phyloP scores from a whole-genome alignment of 345 rosid genomes.

The Boechera retrofracta region DNA sequence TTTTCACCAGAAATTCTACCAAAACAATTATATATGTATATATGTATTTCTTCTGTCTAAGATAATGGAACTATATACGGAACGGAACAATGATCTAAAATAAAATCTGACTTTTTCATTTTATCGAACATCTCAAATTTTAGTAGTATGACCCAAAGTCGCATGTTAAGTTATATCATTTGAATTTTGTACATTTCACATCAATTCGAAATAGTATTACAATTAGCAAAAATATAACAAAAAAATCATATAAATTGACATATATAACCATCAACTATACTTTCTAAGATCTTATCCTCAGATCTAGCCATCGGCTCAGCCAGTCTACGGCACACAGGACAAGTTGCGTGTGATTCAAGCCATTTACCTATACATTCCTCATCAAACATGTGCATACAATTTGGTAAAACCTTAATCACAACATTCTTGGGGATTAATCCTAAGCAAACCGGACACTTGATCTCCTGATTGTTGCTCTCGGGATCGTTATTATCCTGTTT shows the following conservation, averaged over 20 bases:
- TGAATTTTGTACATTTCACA: conserved; percentile 11
- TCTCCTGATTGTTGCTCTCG: conserved; percentile 38
- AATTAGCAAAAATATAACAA: background rate
- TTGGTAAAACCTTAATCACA: conserved; percentile 42
- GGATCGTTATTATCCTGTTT: conserved; percentile 28
- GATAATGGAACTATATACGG: background rate
- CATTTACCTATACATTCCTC: conserved; percentile 43
- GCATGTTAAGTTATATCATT: conserved; percentile 11
- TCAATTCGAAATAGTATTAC: conserved; percentile 13
- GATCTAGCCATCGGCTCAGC: conserved; percentile 35
- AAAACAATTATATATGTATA: background rate
- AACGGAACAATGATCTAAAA: background rate
- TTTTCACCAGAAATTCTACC: too few relatives aligned
- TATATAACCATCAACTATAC: conserved; percentile 11
- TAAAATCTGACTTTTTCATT: background rate
- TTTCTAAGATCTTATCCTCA: conserved; percentile 30
- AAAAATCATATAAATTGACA: background rate
- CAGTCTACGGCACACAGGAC: conserved; percentile 44
- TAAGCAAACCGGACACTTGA: conserved; percentile 46
- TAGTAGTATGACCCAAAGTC: conserved; percentile 5
- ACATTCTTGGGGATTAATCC: conserved; percentile 32
- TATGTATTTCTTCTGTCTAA: too few relatives aligned
- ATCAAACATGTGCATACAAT: conserved; percentile 48
- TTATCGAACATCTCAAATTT: background rate
- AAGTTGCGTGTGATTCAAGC: conserved; percentile 44